Percentiles rank a stretch among this genome's conserved stretches.
phyloP scores from a whole-genome alignment of 768 basidiomycete genomes.

The Suillus ampliporus region DNA sequence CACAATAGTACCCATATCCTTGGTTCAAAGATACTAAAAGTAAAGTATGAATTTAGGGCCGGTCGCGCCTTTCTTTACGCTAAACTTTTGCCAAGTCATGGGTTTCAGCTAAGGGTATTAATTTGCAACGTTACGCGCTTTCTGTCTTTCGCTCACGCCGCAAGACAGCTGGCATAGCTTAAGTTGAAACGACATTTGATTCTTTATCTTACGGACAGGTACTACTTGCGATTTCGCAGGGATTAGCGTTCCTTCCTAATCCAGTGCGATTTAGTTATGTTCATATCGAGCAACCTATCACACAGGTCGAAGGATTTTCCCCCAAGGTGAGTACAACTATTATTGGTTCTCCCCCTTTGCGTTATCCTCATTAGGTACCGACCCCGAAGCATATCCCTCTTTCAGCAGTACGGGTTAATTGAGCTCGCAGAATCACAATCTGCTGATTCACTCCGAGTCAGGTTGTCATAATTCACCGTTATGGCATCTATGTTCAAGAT shows the following conservation, averaged over 20 bases:
- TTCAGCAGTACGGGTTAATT: conserved; percentile 21
- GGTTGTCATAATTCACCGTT: conserved; percentile 41
- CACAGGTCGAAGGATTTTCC: conserved; percentile 11
- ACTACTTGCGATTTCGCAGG: conserved; percentile 8
- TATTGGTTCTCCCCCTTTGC: conserved; percentile 23
- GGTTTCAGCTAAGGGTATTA: conserved; percentile 12
- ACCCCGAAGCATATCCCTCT: conserved; percentile 23
- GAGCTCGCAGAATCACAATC: conserved; percentile 22
- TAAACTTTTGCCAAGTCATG: conserved; percentile 17
- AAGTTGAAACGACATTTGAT: neutral
- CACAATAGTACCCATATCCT: conserved; percentile 31
- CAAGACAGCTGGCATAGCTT: conserved; percentile 17
- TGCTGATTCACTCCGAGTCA: conserved; percentile 51
- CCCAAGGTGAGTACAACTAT: conserved; percentile 20
- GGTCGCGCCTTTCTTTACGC: conserved; percentile 18
- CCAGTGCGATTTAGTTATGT: conserved; percentile 2
- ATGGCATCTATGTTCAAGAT: conserved; percentile 40
- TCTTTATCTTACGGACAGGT: conserved; percentile 13
- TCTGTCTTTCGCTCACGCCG: conserved; percentile 22
- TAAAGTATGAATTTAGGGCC: conserved; percentile 24
- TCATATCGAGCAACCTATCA: conserved; percentile 11
- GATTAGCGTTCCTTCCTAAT: conserved; percentile 14
- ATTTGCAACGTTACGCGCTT: conserved; percentile 16
- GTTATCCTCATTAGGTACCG: conserved; percentile 23
- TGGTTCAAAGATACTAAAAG: conserved; percentile 20